These are phyloP conservation scores for Agrostemma githago DNA, from an alignment of 148 eudicot species.

Conservation along the genomic window DNA sequence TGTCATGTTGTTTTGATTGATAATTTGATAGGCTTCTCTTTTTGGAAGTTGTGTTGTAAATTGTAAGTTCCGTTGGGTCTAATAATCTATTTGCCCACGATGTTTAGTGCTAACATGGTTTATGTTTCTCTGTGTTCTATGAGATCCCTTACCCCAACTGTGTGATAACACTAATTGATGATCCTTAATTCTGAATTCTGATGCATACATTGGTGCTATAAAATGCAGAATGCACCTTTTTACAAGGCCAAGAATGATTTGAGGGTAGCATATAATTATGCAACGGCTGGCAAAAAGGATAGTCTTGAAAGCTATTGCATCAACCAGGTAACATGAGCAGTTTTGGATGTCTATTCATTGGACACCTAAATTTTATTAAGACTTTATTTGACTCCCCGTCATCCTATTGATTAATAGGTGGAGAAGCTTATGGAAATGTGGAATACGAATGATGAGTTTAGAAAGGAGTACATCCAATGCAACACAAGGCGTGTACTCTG, in stretches of 20 bases:
- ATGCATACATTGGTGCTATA: slow-evolving; percentile 8
- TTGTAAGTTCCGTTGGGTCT: background rate
- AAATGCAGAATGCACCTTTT: slow-evolving; percentile 54
- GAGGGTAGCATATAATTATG: slow-evolving; percentile 43
- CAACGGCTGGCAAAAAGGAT: slow-evolving; percentile 46
- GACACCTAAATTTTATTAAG: background rate
- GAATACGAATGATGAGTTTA: slow-evolving; percentile 66
- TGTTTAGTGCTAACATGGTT: background rate
- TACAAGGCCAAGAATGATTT: slow-evolving; percentile 58
- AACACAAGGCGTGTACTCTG: slow-evolving; percentile 58
- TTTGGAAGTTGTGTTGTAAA: background rate
- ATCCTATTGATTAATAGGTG: slow-evolving; percentile 38
- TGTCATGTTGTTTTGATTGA: background rate
- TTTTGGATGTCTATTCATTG: background rate
- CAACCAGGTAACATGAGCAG: slow-evolving; percentile 46
- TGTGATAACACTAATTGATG: background rate
- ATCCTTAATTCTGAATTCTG: background rate
- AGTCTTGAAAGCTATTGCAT: slow-evolving; percentile 51
- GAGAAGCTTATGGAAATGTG: slow-evolving; percentile 63
- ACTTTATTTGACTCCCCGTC: background rate
- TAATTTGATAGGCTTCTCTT: background rate
- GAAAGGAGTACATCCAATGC: slow-evolving; percentile 57
- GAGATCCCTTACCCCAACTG: background rate
- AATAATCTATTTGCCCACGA: background rate
- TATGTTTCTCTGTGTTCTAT: slow-evolving; percentile 2